Evolutionary conservation across 2,329 filamentous ascomycete genomes (phyloP), one percentile per base, ranked within the genome.

Genomic region (Phialophora expanda): DNA sequence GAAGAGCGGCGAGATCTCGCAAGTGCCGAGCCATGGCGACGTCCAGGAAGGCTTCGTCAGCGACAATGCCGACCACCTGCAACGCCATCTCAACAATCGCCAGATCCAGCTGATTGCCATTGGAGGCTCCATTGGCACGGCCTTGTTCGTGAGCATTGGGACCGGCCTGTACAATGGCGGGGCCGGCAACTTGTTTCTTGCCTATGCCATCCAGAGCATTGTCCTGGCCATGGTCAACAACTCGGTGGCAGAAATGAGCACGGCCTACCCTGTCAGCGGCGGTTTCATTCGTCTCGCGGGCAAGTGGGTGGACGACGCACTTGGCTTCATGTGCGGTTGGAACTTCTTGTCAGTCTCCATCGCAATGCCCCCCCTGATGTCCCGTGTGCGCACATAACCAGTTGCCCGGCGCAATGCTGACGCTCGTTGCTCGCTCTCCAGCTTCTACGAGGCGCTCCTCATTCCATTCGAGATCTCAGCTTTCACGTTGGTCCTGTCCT

Each of bases 241-340:
- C 71, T 77, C 72, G 51, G 64, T 81, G 7, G 79, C 79, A 6
- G 77, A 79, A 67, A 77, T 78, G 76, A 76, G 75, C 12, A 77
- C 78, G 3, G 69, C 78, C 11, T 76, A 73, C n/a, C 72, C 76
- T 14, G 79, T 77, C 68, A 65, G 79, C n/a, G 77, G 79, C 79
- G 2, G 75, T 81, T 53, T 78, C 77, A 17, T 75, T 77, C 9
- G 75, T 82, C 8, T 60, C 7, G 57, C 76, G 8, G 75, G 78
- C 26, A 75, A 78, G 66, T 82, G 78, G 78, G 80, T 81, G 1
- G 80, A 82, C 62, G 76, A 78, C 57, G 80, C 80, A 2, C 72
- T 80, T 20, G 78, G 79, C 0, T 81, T 81, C 59, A 77, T 77
- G 69, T 75, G 76, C 53, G 79, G 78, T 24, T 82, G 79, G 79